These are phyloP conservation scores for Euphorbia celastroides DNA, from an alignment of 441 rosid genomes.

Conservation along the genomic window DNA sequence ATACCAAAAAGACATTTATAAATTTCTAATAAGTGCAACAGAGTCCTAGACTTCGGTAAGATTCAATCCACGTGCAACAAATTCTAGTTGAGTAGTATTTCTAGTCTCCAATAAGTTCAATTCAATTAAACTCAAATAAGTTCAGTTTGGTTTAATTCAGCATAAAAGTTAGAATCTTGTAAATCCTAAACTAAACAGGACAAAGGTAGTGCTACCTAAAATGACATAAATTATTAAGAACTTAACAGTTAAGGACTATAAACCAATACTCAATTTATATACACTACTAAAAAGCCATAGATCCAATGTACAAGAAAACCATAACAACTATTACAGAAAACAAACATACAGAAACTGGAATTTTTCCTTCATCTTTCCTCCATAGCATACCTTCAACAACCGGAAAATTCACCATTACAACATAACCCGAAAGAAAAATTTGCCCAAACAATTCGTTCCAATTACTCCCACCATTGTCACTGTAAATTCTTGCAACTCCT, in stretches of 20 bases:
- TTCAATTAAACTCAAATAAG: too few species aligned
- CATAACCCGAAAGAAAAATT: conserved; percentile 23
- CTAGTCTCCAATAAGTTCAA: too few species aligned
- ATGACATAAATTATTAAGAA: too few species aligned
- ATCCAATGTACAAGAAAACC: conserved; percentile 23
- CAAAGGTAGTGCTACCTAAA: too few species aligned
- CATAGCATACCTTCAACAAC: conserved; percentile 32
- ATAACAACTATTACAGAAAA: conserved; percentile 18
- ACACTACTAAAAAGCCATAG: conserved; percentile 6
- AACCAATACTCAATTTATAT: not conserved
- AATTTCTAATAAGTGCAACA: too few species aligned
- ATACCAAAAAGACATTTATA: too few species aligned
- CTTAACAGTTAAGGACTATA: not conserved
- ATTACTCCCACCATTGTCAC: not conserved
- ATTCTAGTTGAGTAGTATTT: too few species aligned
- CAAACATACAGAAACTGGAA: conserved; percentile 20
- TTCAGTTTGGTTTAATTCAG: too few species aligned
- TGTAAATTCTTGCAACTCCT: conserved; percentile 21
- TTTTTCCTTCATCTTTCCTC: conserved; percentile 31
- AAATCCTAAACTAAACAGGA: too few species aligned
- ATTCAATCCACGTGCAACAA: too few species aligned
- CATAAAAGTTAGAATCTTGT: too few species aligned
- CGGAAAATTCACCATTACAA: conserved; percentile 27
- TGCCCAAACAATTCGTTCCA: conserved; percentile 29
- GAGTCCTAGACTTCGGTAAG: too few species aligned